Evolutionary conservation across 306 rosid species (phyloP).

Genomic region (Canavalia ensiformis): DNA sequence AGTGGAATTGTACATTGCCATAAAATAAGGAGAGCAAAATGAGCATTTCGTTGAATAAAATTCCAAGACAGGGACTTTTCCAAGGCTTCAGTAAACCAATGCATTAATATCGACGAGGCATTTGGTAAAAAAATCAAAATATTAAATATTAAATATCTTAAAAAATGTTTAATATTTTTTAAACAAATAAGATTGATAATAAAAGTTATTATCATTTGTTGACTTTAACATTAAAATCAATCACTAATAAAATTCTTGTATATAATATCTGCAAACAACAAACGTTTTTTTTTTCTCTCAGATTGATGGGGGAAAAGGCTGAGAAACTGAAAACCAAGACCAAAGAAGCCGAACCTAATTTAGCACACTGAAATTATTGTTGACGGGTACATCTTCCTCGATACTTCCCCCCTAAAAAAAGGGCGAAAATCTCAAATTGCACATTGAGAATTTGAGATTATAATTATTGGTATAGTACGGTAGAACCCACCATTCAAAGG

Average conservation of each 20-base stretch:
- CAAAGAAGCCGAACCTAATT: too few relatives aligned
- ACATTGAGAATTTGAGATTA: not conserved
- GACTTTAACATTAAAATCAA: too few relatives aligned
- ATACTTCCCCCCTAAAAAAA: not conserved
- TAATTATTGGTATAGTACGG: slow-evolving; percentile 8
- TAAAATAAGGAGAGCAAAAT: not conserved
- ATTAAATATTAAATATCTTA: too few relatives aligned
- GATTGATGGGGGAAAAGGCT: too few relatives aligned
- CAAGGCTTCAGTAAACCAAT: not conserved
- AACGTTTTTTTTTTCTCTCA: too few relatives aligned
- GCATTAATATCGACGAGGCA: not conserved
- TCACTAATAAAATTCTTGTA: too few relatives aligned
- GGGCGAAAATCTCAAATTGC: not conserved
- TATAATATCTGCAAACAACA: too few relatives aligned
- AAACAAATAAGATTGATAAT: too few relatives aligned
- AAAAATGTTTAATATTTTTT: too few relatives aligned
- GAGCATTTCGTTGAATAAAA: not conserved
- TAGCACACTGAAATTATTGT: not conserved
- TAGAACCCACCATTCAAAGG: slow-evolving; percentile 23
- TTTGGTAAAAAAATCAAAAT: too few relatives aligned
- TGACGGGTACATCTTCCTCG: not conserved
- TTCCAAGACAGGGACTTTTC: not conserved
- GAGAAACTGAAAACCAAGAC: too few relatives aligned
- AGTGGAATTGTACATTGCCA: not conserved
- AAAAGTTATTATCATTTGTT: too few relatives aligned